Evolutionary conservation across 2,329 filamentous ascomycete genomes (phyloP), one percentile per base, ranked within the genome.

Genomic region (Epichloe aotearoae): DNA sequence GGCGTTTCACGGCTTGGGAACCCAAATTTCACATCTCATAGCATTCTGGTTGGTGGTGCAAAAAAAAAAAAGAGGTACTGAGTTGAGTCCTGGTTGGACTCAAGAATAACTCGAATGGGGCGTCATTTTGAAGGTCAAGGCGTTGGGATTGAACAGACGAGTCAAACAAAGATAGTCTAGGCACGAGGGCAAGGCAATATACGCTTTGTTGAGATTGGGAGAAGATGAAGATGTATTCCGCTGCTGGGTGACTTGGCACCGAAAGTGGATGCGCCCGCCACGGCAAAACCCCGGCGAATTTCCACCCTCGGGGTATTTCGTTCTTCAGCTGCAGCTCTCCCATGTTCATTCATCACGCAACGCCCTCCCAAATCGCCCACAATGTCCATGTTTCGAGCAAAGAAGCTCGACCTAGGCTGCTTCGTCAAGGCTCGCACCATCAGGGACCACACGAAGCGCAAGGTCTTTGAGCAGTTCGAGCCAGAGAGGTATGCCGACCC

Each of bases 391-490:
- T 96, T 95, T 71, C 78, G 89, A 61, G 77, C 89, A 34, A 95
- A 95, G 71, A 90, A 83, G 75, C 82, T 96, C 59, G 89, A 97
- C 61, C 73, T 97, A 59, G 83, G 86, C 66, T 88, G 88, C 66
- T 95, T 86, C 64, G 69, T 94, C 71, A 96, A 96, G 64, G 80
- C 84, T 66, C 84, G 84, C 58, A 79, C 87, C 58, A 85, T 98
- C 65, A 88, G 93, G 61, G 93, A 98, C 69, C 88, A 97, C 73
- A 90, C 89, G 50, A 98, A 97, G 80, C 86, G 93, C 62, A 91
- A 94, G 73, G 87, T 89, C 53, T 96, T 90, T 63, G 86, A 85
- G 64, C 76, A 88, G 65, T 74, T 84, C 64, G 93, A 98, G 73
- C 81, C 89, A 4, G 86, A 96, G 71, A 84, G 91, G 90, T 94